These are phyloP conservation scores for Coniochaeta sp. DNA, from an alignment of 2,329 filamentous ascomycete genomes.

Conservation along the genomic window DNA sequence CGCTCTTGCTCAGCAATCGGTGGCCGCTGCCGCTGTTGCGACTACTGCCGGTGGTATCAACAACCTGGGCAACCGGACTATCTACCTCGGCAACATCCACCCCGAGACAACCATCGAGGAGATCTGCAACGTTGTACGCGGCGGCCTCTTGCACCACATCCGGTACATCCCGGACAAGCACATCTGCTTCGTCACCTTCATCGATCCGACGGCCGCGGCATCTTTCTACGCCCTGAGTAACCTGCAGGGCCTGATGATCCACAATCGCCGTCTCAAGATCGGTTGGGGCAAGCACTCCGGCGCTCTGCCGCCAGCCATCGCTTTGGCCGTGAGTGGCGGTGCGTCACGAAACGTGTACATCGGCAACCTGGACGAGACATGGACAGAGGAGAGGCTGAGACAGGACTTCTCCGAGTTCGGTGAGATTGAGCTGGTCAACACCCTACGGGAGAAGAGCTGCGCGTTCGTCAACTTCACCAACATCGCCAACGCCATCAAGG, in stretches of 20 bases:
- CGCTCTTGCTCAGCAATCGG: conserved; percentile 92
- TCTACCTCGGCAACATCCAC: conserved; percentile 97
- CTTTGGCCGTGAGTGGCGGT: conserved; percentile 89
- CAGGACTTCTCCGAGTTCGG: conserved; percentile 97
- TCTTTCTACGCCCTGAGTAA: conserved; percentile 98
- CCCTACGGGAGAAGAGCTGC: conserved; percentile 95
- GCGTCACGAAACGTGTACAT: conserved; percentile 98
- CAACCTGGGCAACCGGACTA: conserved; percentile 94
- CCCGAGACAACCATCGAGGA: conserved; percentile 98
- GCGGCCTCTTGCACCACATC: conserved; percentile 93
- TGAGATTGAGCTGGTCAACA: conserved; percentile 96
- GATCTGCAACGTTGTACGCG: conserved; percentile 97
- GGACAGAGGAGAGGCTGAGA: conserved; percentile 90
- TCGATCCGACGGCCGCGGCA: conserved; percentile 93
- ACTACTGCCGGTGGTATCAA: conserved; percentile 95
- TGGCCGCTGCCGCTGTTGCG: conserved; percentile 91
- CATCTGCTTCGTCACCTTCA: conserved; percentile 99
- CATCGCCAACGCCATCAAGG: conserved; percentile 99
- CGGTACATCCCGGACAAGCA: conserved; percentile 99
- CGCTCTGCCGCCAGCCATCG: conserved; percentile 89
- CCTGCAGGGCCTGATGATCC: conserved; percentile 96
- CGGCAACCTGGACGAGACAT: conserved; percentile 93
- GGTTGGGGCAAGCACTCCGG: conserved; percentile 99
- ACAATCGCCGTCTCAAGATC: conserved; percentile 95
- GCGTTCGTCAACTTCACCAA: conserved; percentile 99